These are phyloP conservation scores for Withania somnifera DNA, from an alignment of 305 asterid genomes.

Conservation along the genomic window DNA sequence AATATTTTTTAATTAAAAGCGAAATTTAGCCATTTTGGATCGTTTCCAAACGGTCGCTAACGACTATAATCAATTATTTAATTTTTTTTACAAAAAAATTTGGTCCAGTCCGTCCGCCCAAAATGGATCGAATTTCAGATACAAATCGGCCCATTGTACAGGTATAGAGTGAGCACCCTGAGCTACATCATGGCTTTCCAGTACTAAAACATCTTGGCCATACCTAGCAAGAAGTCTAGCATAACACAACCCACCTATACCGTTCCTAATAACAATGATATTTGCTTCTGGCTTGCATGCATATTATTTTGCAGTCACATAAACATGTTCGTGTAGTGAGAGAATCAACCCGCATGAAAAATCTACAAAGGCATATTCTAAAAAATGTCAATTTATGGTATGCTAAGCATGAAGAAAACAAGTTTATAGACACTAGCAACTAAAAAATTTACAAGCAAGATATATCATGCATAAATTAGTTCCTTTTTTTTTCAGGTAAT, in stretches of 20 bases:
- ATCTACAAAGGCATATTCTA: background rate
- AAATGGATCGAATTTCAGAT: too few relatives aligned
- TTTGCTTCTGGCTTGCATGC: conserved; percentile 88
- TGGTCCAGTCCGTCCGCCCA: too few relatives aligned
- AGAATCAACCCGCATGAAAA: background rate
- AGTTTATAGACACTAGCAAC: background rate
- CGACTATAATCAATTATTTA: too few relatives aligned
- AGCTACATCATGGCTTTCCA: conserved; percentile 85
- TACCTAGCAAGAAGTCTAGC: conserved; percentile 84
- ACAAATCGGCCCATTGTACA: too few relatives aligned
- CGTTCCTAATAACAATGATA: conserved; percentile 79
- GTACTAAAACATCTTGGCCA: conserved; percentile 59
- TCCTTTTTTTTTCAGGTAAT: too few relatives aligned
- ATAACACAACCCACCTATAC: conserved; percentile 82
- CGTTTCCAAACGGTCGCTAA: too few relatives aligned
- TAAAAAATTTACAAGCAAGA: background rate
- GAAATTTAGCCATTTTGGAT: too few relatives aligned
- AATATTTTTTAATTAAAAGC: too few relatives aligned
- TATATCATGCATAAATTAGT: background rate
- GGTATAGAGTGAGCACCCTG: conserved; percentile 95
- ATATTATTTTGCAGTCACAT: conserved; percentile 43
- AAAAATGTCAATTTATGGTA: background rate
- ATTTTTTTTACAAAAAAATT: too few relatives aligned
- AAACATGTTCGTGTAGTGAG: conserved; percentile 12
- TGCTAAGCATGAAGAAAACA: background rate